Evolutionary conservation across 495 filamentous ascomycete species (phyloP).

Genomic region (Lasiosphaeria hispida): DNA sequence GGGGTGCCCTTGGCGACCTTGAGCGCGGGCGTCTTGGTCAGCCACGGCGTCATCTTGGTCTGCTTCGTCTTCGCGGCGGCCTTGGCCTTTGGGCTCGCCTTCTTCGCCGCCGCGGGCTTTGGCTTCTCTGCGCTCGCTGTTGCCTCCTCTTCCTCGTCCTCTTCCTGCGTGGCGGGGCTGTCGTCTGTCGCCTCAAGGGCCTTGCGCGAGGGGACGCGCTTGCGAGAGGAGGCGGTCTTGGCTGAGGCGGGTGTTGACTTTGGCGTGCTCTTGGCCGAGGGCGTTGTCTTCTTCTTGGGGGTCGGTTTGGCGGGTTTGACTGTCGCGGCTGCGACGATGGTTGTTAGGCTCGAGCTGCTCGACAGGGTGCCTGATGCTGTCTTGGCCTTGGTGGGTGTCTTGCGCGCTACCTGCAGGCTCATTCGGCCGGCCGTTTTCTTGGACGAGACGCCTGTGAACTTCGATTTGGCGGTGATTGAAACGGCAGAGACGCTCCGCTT

Average conservation of each 20-base stretch:
- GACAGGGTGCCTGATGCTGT: constrained; percentile 15
- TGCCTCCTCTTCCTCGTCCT: too few species aligned
- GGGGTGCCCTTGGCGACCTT: neutral
- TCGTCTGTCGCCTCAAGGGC: constrained; percentile 1
- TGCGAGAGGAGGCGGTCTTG: constrained; percentile 9
- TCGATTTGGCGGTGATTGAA: constrained; percentile 35
- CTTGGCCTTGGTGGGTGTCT: constrained; percentile 12
- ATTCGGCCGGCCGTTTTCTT: constrained; percentile 4
- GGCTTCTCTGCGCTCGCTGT: too few species aligned
- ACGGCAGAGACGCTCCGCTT: constrained; percentile 39
- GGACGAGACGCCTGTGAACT: constrained; percentile 1
- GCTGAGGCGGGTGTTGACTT: neutral
- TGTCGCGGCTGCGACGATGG: constrained; percentile 25
- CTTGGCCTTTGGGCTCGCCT: too few species aligned
- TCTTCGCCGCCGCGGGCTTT: too few species aligned
- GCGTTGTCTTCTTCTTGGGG: constrained; percentile 15
- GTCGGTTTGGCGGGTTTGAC: constrained; percentile 7
- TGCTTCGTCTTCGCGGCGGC: neutral
- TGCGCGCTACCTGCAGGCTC: neutral
- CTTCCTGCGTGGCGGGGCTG: too few species aligned
- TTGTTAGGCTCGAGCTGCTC: constrained; percentile 18
- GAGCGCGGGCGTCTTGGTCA: too few species aligned
- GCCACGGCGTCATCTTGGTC: neutral
- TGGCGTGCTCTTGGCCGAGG: constrained; percentile 12
- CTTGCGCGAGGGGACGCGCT: constrained; percentile 21